phyloP scores from a whole-genome alignment of 2,329 filamentous ascomycete genomes.

The Beauveria rudraprayagi region DNA sequence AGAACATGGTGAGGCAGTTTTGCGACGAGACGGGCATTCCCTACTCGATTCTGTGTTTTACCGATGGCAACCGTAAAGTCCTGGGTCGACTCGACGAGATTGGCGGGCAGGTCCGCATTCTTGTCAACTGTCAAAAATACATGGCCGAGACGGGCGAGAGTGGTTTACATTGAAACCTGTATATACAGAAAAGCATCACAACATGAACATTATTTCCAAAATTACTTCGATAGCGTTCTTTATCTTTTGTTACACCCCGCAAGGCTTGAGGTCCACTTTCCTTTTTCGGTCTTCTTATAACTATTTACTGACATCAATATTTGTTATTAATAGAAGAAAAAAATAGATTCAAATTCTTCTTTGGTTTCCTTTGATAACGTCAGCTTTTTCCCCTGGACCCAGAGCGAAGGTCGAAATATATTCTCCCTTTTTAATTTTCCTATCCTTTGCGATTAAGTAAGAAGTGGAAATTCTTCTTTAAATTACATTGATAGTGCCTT shows the following conservation, averaged over 20 bases:
- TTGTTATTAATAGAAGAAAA: too few species aligned
- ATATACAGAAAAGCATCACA: too few species aligned
- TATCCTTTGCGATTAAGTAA: too few species aligned
- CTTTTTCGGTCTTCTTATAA: not conserved
- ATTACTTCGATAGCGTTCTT: not conserved
- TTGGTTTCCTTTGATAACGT: not conserved
- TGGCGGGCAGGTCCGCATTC: constrained; percentile 49
- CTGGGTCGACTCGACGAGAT: constrained; percentile 46
- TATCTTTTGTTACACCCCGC: not conserved
- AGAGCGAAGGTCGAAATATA: not conserved
- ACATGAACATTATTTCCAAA: too few species aligned
- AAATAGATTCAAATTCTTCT: not conserved
- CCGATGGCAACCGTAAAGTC: constrained; percentile 52
- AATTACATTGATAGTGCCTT: not conserved
- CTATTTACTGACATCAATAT: not conserved
- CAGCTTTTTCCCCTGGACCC: not conserved
- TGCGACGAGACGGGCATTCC: constrained; percentile 56
- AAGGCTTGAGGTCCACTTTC: too few species aligned
- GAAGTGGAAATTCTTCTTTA: not conserved
- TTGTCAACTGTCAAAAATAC: constrained; percentile 48
- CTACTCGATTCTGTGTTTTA: constrained; percentile 54
- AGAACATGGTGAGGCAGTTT: constrained; percentile 54
- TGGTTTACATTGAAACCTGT: constrained; percentile 24
- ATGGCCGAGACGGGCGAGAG: constrained; percentile 41
- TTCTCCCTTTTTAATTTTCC: not conserved